These are phyloP conservation scores for Podaxis pistillaris DNA, from an alignment of 768 basidiomycete species.

Conservation along the genomic window DNA sequence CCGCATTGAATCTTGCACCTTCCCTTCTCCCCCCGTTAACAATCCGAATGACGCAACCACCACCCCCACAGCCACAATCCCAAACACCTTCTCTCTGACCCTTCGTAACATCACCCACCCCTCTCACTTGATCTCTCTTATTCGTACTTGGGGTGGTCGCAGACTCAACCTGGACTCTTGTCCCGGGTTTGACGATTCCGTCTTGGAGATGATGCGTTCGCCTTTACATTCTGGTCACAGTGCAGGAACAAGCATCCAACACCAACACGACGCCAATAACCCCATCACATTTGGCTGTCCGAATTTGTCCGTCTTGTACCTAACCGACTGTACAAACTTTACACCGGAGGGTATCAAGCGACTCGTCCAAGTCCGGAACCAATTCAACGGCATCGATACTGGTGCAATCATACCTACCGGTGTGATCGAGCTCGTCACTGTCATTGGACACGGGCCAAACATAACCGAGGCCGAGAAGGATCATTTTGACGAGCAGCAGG, in stretches of 20 bases:
- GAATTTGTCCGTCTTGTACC: not conserved
- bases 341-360: not conserved
- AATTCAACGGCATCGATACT: not conserved
- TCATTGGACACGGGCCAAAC: not conserved
- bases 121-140: not conserved
- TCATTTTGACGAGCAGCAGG: not conserved
- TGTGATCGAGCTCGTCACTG: not conserved
- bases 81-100: conserved; percentile 1
- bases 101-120: conserved; percentile 1
- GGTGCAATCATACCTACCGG: not conserved
- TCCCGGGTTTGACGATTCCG: conserved; percentile 10
- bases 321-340: conserved; percentile 3
- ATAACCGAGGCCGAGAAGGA: not conserved
- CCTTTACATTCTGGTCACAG: not conserved
- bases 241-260: not conserved
- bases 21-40: not conserved
- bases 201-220: conserved; percentile 1
- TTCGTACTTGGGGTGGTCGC: not conserved
- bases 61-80: not conserved
- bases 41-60: not conserved
- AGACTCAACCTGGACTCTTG: conserved; percentile 4
- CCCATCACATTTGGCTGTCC: not conserved
- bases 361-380: not conserved
- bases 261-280: not conserved
- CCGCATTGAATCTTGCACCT: conserved; percentile 2